phyloP scores from a whole-genome alignment of 345 rosid species.

The Citrus sp. region DNA sequence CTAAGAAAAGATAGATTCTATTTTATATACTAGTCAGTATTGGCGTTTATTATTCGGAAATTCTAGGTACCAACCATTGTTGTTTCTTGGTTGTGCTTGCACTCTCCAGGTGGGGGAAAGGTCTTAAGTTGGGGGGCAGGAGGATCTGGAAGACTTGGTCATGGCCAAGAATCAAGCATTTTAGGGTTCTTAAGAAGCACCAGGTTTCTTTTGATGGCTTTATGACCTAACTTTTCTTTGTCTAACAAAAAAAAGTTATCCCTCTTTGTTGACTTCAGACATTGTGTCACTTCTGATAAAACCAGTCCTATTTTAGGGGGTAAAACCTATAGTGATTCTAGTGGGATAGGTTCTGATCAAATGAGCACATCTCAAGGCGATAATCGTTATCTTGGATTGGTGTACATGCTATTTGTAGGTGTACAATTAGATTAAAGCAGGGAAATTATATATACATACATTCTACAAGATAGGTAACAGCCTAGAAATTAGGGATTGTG shows the following conservation, averaged over 20 bases:
- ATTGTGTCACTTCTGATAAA: too few species aligned
- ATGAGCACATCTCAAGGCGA: too few species aligned
- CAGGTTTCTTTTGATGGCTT: slow-evolving; percentile 43
- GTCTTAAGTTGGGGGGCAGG: slow-evolving; percentile 93
- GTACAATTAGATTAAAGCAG: too few species aligned
- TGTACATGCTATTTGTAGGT: too few species aligned
- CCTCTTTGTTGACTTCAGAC: too few species aligned
- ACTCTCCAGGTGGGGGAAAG: slow-evolving; percentile 61
- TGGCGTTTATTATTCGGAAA: not conserved
- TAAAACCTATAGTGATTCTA: too few species aligned
- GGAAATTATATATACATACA: too few species aligned
- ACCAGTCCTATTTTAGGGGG: too few species aligned
- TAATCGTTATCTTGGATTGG: too few species aligned
- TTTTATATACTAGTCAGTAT: slow-evolving; percentile 7
- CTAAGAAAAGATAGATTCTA: slow-evolving; percentile 12
- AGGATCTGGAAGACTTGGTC: slow-evolving; percentile 88
- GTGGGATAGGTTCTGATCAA: too few species aligned
- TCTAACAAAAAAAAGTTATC: not conserved
- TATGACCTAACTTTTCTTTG: not conserved
- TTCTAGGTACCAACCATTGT: slow-evolving; percentile 3
- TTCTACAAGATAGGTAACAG: too few species aligned
- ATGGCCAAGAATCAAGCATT: slow-evolving; percentile 68
- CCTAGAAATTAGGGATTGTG: too few species aligned
- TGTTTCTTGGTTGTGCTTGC: slow-evolving; percentile 9
- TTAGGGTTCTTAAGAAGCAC: slow-evolving; percentile 61